A percentile compares a stretch with the other conserved stretches of the same genome.
phyloP scores from a whole-genome alignment of 371 early-diverging fungal species.

The Vairimorpha necatrix region DNA sequence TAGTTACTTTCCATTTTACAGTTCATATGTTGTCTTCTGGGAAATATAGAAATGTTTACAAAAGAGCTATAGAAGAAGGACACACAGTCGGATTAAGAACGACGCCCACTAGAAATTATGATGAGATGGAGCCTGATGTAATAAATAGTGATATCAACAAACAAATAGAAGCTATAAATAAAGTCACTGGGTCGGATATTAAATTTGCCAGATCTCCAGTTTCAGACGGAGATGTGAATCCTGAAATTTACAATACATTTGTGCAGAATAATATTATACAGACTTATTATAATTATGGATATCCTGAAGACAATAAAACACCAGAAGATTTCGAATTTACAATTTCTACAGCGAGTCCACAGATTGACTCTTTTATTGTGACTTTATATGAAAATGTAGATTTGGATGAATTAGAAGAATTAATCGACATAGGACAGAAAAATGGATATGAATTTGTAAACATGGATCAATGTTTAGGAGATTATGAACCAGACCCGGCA shows the following conservation, averaged over 20 bases:
- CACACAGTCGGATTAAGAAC: constrained; percentile 62
- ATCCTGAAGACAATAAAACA: constrained; percentile 29
- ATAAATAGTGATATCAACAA: constrained; percentile 55
- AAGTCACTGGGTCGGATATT: constrained; percentile 40
- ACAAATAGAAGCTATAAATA: constrained; percentile 51
- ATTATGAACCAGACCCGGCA: constrained; percentile 47
- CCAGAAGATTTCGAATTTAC: constrained; percentile 39
- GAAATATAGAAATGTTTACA: constrained; percentile 33
- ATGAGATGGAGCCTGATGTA: constrained; percentile 39
- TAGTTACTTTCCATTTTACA: constrained; percentile 61
- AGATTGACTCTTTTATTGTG: constrained; percentile 61
- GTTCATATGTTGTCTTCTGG: constrained; percentile 48
- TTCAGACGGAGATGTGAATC: constrained; percentile 41
- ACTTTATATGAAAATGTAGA: constrained; percentile 59
- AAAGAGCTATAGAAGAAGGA: constrained; percentile 54
- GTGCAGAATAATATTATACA: constrained; percentile 56
- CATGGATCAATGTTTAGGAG: constrained; percentile 58
- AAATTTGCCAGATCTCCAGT: constrained; percentile 58
- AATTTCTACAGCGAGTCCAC: constrained; percentile 43
- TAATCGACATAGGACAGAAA: constrained; percentile 51
- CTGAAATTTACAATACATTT: constrained; percentile 47
- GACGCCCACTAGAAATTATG: constrained; percentile 59
- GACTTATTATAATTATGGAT: constrained; percentile 55
- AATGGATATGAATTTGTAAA: constrained; percentile 61
- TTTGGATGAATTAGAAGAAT: constrained; percentile 53